Percentiles rank a stretch among this genome's conserved stretches.
phyloP scores from a whole-genome alignment of 257 asterid species.

The Gentiana dahurica region DNA sequence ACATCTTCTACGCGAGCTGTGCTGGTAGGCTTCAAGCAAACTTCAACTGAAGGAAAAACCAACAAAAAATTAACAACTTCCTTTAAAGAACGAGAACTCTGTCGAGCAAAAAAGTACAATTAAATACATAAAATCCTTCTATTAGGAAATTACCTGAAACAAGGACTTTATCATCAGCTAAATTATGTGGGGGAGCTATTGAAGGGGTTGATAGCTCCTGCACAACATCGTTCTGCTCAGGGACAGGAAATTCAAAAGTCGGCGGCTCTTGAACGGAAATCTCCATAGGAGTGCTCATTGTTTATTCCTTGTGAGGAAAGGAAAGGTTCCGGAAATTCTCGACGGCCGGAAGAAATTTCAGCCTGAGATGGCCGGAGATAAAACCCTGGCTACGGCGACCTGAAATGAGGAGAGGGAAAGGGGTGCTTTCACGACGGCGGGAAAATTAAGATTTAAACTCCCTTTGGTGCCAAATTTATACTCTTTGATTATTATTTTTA shows the following conservation, averaged over 20 bases:
- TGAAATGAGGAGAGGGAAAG: not conserved
- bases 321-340: not conserved
- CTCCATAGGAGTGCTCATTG: slow-evolving; percentile 85
- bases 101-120: too few relatives aligned
- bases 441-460: not conserved
- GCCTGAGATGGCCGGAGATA: not conserved
- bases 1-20: slow-evolving; percentile 67
- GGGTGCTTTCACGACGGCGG: slow-evolving; percentile 1
- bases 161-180: slow-evolving; percentile 41
- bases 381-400: slow-evolving; percentile 5
- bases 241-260: slow-evolving; percentile 18
- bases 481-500: too few relatives aligned
- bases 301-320: not conserved
- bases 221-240: slow-evolving; percentile 31
- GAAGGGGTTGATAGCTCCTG: slow-evolving; percentile 34
- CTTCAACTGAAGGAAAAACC: slow-evolving; percentile 54
- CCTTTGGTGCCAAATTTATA: too few relatives aligned
- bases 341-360: not conserved
- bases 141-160: slow-evolving; percentile 52
- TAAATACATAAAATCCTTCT: not conserved
- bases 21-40: slow-evolving; percentile 66
- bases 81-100: not conserved
- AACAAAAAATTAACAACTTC: slow-evolving; percentile 7
- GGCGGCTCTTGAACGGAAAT: slow-evolving; percentile 36
- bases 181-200: slow-evolving; percentile 16